These are phyloP conservation scores for Trichoderma virens DNA, from an alignment of 495 filamentous ascomycete species.

Conservation along the genomic window DNA sequence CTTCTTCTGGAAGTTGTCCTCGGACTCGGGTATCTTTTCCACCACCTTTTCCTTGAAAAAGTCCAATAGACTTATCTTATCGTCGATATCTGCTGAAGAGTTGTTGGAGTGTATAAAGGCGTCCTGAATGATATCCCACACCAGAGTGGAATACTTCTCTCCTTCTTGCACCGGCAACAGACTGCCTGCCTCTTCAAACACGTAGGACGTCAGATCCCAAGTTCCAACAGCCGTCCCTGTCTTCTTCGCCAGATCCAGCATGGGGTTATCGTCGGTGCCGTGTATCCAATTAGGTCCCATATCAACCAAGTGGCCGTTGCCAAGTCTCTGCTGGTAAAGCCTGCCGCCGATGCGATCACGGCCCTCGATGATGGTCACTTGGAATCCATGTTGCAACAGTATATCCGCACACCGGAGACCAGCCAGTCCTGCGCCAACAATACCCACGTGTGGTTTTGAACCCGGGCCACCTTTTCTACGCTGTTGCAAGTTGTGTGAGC, in stretches of 20 bases:
- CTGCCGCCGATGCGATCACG: slow-evolving; percentile 78
- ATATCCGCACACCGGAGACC: slow-evolving; percentile 82
- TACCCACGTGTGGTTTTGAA: slow-evolving; percentile 46
- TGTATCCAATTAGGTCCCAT: slow-evolving; percentile 96
- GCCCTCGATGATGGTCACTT: slow-evolving; percentile 81
- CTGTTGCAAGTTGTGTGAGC: slow-evolving; percentile 27
- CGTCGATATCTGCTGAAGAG: slow-evolving; percentile 54
- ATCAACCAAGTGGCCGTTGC: slow-evolving; percentile 42
- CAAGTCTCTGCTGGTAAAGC: slow-evolving; percentile 46
- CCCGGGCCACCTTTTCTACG: slow-evolving; percentile 25
- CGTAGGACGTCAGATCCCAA: slow-evolving; percentile 47
- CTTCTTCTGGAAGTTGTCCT: slow-evolving; percentile 32
- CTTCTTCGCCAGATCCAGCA: slow-evolving; percentile 64
- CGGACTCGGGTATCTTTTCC: slow-evolving; percentile 42
- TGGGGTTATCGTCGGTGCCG: slow-evolving; percentile 77
- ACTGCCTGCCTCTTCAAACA: slow-evolving; percentile 59
- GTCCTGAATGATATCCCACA: slow-evolving; percentile 74
- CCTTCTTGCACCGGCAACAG: slow-evolving; percentile 45
- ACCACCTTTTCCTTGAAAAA: slow-evolving; percentile 61
- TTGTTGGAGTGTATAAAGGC: slow-evolving; percentile 76
- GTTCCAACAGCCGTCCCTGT: slow-evolving; percentile 54
- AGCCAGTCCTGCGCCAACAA: slow-evolving; percentile 84
- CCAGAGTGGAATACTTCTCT: slow-evolving; percentile 45
- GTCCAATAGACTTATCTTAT: slow-evolving; percentile 63
- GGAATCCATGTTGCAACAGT: slow-evolving; percentile 65